Conservation (phyloP, 805 yeast species). For the Suhomyces sp. region DNA sequence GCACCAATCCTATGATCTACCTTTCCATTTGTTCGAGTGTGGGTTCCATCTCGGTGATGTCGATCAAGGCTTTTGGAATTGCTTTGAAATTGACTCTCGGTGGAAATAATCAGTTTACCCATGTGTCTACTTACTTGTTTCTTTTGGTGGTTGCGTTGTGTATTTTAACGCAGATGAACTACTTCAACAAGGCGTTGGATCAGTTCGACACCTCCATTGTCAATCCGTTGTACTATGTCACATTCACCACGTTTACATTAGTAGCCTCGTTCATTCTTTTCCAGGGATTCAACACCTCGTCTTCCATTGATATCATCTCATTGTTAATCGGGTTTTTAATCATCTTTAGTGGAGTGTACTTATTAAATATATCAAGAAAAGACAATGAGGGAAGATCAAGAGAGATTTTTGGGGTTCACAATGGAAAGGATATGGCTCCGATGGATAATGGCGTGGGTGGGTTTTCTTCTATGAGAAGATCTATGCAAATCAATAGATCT, state of each 20-base stretch:
- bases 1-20: constrained; percentile 81
- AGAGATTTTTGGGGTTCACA: constrained; percentile 62
- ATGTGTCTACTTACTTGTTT: constrained; percentile 79
- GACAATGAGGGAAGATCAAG: constrained; percentile 50
- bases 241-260: constrained; percentile 85
- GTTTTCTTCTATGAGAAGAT: constrained; percentile 65
- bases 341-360: constrained; percentile 83
- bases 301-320: constrained; percentile 75
- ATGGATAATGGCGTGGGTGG: constrained; percentile 83
- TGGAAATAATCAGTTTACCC: constrained; percentile 87
- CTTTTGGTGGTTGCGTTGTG: constrained; percentile 74
- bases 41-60: constrained; percentile 87
- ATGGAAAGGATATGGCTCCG: constrained; percentile 53
- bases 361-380: constrained; percentile 74
- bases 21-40: constrained; percentile 86
- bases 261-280: constrained; percentile 83
- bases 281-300: constrained; percentile 82
- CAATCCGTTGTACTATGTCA: constrained; percentile 85
- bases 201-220: constrained; percentile 92
- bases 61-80: constrained; percentile 90
- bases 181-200: constrained; percentile 88
- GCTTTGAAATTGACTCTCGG: constrained; percentile 80
- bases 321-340: constrained; percentile 81
- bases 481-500: constrained; percentile 60
- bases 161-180: constrained; percentile 88